Percentiles rank a stretch among this genome's conserved stretches.
phyloP scores from a whole-genome alignment of 768 basidiomycete species.

The Collybiopsis confluens region DNA sequence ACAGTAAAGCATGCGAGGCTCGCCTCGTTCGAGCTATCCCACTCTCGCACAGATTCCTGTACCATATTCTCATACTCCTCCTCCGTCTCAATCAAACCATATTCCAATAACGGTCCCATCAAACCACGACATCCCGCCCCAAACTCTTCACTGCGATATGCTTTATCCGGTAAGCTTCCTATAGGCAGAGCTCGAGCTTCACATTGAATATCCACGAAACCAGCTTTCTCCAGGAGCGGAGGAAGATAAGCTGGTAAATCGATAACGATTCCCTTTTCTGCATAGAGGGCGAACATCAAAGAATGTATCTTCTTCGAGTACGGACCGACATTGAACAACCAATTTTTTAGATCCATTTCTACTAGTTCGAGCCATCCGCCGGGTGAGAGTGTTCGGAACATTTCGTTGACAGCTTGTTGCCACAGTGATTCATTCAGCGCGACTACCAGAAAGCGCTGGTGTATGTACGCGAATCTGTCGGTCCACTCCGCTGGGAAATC shows the following conservation, averaged over 20 bases:
- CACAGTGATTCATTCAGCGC: neutral
- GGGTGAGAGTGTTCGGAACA: neutral
- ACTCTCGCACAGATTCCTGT: neutral
- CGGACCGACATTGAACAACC: neutral
- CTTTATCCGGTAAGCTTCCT: neutral
- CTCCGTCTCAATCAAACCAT: neutral
- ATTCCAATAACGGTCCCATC: neutral
- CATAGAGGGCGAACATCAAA: neutral
- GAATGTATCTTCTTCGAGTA: neutral
- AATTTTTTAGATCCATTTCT: neutral
- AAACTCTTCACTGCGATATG: neutral
- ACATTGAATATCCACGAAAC: neutral
- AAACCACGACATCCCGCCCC: neutral
- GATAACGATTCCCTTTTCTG: neutral
- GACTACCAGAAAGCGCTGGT: neutral
- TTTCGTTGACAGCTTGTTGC: neutral
- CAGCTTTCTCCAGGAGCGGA: neutral
- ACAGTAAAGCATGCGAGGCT: neutral
- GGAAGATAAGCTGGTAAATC: neutral
- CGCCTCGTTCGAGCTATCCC: constrained; percentile 1
- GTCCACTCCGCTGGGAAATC: neutral
- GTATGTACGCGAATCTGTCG: neutral
- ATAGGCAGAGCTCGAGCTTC: neutral
- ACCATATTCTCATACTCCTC: neutral
- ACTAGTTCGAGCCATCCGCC: constrained; percentile 3